phyloP scores from a whole-genome alignment of 257 asterid species.

The Solanum chmielewskii region DNA sequence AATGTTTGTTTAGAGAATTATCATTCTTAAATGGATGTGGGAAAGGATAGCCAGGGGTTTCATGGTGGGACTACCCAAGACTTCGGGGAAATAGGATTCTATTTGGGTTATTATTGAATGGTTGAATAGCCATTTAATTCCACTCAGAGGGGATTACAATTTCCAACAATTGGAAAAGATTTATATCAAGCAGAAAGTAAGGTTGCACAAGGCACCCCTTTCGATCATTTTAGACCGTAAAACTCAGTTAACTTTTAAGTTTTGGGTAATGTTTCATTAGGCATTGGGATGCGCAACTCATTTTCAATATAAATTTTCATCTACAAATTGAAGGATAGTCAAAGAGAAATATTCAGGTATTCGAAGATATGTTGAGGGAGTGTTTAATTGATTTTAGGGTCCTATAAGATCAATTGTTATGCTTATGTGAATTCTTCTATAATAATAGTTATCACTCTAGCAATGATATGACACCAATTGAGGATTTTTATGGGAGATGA shows the following conservation, averaged over 20 bases:
- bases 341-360: neutral
- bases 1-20: neutral
- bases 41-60: too few relatives aligned
- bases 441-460: too few relatives aligned
- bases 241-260: too few relatives aligned
- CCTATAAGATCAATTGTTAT: neutral
- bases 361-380: neutral
- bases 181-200: too few relatives aligned
- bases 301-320: neutral
- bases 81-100: neutral
- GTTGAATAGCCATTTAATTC: neutral
- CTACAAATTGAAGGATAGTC: too few relatives aligned
- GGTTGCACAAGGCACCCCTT: neutral
- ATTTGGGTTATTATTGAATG: neutral
- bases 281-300: neutral
- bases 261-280: neutral
- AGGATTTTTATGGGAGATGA: neutral
- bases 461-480: too few relatives aligned
- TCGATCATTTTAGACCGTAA: neutral
- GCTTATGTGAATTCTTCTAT: too few relatives aligned
- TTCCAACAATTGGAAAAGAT: neutral
- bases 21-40: neutral
- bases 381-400: neutral
- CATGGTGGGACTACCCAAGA: neutral
- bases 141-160: neutral